Evolutionary conservation across 352 stramenopile genomes (phyloP).

Genomic region (Poterioochromonas sp.): DNA sequence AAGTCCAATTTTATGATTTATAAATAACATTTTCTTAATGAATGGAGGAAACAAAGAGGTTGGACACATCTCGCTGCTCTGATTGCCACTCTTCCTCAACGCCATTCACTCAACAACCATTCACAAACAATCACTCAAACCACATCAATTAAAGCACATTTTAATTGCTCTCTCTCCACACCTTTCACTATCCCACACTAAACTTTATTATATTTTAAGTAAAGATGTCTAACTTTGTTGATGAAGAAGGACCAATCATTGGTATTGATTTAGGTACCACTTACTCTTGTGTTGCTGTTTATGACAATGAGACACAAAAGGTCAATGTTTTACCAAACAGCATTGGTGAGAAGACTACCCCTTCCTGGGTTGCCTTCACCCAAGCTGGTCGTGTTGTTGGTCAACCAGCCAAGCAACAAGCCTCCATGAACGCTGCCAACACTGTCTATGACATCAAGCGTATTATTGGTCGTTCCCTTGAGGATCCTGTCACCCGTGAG

Average conservation of each 20-base stretch:
- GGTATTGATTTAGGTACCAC: conserved; percentile 72
- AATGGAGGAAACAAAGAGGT: too few species aligned
- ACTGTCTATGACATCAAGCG: conserved; percentile 70
- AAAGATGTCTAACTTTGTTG: conserved; percentile 22
- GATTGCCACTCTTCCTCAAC: too few species aligned
- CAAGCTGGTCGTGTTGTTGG: conserved; percentile 58
- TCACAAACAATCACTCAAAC: too few species aligned
- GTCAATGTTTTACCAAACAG: conserved; percentile 62
- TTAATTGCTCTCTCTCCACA: too few species aligned
- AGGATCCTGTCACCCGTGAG: conserved; percentile 58
- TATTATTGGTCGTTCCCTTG: conserved; percentile 63
- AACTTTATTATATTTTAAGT: too few species aligned
- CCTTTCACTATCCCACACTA: too few species aligned
- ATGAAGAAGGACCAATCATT: conserved; percentile 38
- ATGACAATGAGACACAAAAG: conserved; percentile 63
- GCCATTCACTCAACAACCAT: too few species aligned
- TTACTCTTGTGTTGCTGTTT: conserved; percentile 54
- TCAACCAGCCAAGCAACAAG: conserved; percentile 73
- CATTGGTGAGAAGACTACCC: conserved; percentile 75
- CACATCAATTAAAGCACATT: too few species aligned
- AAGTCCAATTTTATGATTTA: too few species aligned
- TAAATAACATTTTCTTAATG: too few species aligned
- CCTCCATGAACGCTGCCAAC: conserved; percentile 61
- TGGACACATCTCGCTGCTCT: too few species aligned
- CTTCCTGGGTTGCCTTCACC: conserved; percentile 77